phyloP scores from a whole-genome alignment of 2,329 filamentous ascomycete genomes.

The Colletotrichum kahawae region DNA sequence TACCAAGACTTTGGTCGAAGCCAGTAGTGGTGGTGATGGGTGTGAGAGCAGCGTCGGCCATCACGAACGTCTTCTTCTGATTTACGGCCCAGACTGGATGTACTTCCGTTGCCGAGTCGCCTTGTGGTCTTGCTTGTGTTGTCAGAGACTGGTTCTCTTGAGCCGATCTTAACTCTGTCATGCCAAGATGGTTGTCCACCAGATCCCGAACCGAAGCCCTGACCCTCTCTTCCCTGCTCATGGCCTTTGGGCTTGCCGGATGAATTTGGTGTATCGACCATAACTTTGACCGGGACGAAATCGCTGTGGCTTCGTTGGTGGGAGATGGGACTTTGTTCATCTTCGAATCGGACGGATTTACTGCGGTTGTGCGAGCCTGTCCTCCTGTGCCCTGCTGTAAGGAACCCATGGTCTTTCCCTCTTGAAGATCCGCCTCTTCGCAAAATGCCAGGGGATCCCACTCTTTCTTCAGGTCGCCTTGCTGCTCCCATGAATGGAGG shows the following conservation, averaged over 20 bases:
- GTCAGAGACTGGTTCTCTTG: not conserved
- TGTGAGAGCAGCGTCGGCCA: conserved; percentile 54
- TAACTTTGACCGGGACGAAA: conserved; percentile 39
- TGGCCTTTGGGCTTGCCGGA: conserved; percentile 21
- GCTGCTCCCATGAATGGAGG: not conserved
- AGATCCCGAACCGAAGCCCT: not conserved
- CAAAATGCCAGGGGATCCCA: not conserved
- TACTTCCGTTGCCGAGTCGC: not conserved
- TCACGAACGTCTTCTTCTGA: not conserved
- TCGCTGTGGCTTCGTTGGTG: conserved; percentile 37
- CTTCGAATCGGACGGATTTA: not conserved
- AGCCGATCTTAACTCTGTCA: not conserved
- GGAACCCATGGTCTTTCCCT: not conserved
- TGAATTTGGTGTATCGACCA: conserved; percentile 31
- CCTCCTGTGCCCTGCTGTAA: not conserved
- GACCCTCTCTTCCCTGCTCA: conserved; percentile 10
- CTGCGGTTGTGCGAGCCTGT: not conserved
- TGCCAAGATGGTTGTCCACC: not conserved
- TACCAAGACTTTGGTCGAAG: conserved; percentile 35
- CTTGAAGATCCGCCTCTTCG: not conserved
- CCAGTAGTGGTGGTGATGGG: conserved; percentile 69
- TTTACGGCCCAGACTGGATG: not conserved
- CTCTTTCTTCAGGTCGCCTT: not conserved
- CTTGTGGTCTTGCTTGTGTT: not conserved
- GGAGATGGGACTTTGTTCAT: not conserved